phyloP scores from a whole-genome alignment of 306 rosid species.

The Cercis canadensis region DNA sequence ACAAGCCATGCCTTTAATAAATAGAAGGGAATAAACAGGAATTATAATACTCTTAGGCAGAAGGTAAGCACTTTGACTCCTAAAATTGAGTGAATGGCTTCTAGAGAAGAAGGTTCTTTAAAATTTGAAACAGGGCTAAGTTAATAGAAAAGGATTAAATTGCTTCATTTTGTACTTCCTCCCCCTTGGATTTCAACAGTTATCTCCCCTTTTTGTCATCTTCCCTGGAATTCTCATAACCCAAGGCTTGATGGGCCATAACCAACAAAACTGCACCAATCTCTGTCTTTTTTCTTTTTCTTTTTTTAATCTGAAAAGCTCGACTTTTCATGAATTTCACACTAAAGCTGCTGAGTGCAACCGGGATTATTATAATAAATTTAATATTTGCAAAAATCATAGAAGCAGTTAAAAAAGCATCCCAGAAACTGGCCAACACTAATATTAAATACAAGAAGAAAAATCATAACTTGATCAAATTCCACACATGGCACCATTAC shows the following conservation, averaged over 20 bases:
- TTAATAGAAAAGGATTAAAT: neutral
- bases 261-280: neutral
- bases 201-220: neutral
- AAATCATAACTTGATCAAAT: neutral
- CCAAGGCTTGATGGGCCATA: conserved; percentile 4
- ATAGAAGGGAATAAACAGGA: neutral
- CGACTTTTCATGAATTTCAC: conserved; percentile 7
- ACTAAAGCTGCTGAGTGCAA: neutral
- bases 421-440: neutral
- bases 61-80: neutral
- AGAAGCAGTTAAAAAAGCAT: neutral
- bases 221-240: neutral
- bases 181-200: neutral
- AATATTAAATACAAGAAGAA: neutral
- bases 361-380: neutral
- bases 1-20: neutral
- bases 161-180: neutral
- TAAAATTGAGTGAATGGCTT: neutral
- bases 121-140: neutral
- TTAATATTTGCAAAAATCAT: conserved; percentile 8
- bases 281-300: neutral
- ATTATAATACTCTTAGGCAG: neutral
- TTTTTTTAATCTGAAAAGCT: neutral
- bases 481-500: neutral
- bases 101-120: neutral